Evolutionary conservation across 2,329 filamentous ascomycete genomes (phyloP).

Genomic region (Trichothecium roseum): DNA sequence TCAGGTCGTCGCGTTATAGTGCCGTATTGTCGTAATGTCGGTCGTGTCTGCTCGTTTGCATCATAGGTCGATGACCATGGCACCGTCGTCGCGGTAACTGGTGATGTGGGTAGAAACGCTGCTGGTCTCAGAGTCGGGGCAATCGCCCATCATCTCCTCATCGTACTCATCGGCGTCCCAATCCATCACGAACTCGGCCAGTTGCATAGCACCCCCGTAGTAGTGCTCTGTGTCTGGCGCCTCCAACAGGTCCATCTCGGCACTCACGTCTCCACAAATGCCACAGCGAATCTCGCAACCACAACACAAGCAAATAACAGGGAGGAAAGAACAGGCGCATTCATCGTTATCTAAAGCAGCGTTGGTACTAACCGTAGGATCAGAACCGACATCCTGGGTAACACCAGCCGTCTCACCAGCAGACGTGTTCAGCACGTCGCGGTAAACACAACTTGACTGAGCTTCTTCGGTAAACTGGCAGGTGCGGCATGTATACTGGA

Average conservation of each 20-base stretch:
- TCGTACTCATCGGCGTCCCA: constrained; percentile 22
- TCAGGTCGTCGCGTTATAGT: too few relatives aligned
- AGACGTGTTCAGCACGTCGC: constrained; percentile 84
- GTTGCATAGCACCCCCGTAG: constrained; percentile 3
- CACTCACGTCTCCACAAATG: constrained; percentile 20
- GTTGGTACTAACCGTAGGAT: constrained; percentile 85
- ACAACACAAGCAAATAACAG: constrained; percentile 34
- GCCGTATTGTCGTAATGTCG: too few relatives aligned
- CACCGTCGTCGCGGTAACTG: not conserved
- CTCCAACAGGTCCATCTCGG: constrained; percentile 11
- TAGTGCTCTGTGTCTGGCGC: constrained; percentile 8
- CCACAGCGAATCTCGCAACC: constrained; percentile 32
- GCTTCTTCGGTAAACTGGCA: constrained; percentile 87
- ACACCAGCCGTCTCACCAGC: constrained; percentile 94
- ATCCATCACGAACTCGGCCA: not conserved
- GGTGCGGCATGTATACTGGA: constrained; percentile 93
- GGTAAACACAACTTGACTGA: constrained; percentile 83
- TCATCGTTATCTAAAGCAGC: not conserved
- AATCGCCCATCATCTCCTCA: constrained; percentile 22
- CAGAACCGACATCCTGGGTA: constrained; percentile 90
- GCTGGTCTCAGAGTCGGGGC: constrained; percentile 5
- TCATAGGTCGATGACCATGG: constrained; percentile 3
- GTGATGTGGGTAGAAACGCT: too few relatives aligned
- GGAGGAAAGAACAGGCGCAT: constrained; percentile 17
- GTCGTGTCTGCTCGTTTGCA: too few relatives aligned